phyloP scores from a whole-genome alignment of 2,329 filamentous ascomycete genomes.

The Ceratocystiopsis sp. region DNA sequence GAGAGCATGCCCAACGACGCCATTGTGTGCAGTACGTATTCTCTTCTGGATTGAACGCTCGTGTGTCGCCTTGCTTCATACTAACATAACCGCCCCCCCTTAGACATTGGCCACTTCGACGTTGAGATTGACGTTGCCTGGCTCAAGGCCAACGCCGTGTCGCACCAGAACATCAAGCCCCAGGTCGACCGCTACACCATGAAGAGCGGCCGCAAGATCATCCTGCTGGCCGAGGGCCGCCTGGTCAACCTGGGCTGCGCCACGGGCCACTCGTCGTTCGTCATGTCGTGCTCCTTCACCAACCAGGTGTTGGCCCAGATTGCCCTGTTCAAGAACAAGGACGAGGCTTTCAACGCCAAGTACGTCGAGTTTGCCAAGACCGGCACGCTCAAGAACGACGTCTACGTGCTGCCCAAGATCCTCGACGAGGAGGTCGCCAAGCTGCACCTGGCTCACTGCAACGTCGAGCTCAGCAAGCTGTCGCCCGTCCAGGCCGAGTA shows the following conservation, averaged over 20 bases:
- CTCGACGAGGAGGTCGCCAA: conserved; percentile 96
- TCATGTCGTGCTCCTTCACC: conserved; percentile 99
- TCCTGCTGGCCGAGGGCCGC: conserved; percentile 95
- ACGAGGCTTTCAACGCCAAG: conserved; percentile 77
- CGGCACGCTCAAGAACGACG: conserved; percentile 77
- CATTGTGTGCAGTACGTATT: conserved; percentile 73
- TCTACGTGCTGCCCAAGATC: conserved; percentile 97
- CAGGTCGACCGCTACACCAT: conserved; percentile 98
- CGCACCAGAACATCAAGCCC: conserved; percentile 97
- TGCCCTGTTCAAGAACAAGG: conserved; percentile 86
- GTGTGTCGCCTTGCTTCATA: no score
- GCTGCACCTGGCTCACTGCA: conserved; percentile 84
- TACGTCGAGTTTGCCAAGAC: conserved; percentile 91
- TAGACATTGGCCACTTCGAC: conserved; percentile 95
- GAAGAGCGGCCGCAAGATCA: conserved; percentile 88
- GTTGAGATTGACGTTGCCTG: conserved; percentile 99
- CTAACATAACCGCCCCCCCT: no score
- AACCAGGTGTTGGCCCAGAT: conserved; percentile 99
- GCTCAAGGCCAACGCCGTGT: conserved; percentile 92
- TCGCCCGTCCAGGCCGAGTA: conserved; percentile 83
- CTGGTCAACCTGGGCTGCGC: conserved; percentile 99
- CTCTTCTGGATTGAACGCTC: no score
- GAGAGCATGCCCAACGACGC: conserved; percentile 92
- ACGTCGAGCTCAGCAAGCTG: conserved; percentile 82
- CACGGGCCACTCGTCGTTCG: conserved; percentile 97